Percentiles rank a stretch among this genome's conserved stretches.
Conservation (phyloP, 768 basidiomycete genomes). For the Amanita phalloides region DNA sequence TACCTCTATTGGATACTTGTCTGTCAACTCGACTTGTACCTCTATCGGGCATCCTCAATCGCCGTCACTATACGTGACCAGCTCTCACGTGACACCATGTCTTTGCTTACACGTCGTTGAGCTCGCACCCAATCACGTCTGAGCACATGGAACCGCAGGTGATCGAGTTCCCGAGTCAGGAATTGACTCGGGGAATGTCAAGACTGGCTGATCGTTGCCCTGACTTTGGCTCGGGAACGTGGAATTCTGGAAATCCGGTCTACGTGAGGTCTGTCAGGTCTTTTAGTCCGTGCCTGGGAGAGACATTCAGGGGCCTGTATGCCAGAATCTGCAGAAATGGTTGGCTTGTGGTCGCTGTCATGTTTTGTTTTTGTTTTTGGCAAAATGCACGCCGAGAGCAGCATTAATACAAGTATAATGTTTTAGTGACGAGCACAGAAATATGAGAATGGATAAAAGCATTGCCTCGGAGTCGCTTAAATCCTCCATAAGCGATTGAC, state of each 20-base stretch:
- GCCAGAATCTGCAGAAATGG: not conserved
- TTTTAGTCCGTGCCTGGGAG: not conserved
- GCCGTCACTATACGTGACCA: not conserved
- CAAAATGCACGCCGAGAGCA: not conserved
- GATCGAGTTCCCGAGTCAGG: conserved; percentile 6
- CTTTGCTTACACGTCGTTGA: not conserved
- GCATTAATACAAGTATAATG: conserved; percentile 2
- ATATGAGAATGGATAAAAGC: not conserved
- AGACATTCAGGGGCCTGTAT: too few relatives aligned
- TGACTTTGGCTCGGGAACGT: conserved; percentile 9
- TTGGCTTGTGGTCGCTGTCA: too few relatives aligned
- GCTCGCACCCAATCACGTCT: too few relatives aligned
- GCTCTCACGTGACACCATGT: not conserved
- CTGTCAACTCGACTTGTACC: not conserved
- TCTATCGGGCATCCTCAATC: not conserved
- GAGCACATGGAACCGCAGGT: not conserved
- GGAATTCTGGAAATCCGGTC: conserved; percentile 2
- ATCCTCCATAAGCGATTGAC: not conserved
- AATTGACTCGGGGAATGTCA: conserved; percentile 7
- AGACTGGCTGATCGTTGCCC: not conserved
- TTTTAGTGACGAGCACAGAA: not conserved
- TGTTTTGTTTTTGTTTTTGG: too few relatives aligned
- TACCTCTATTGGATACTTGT: too few relatives aligned
- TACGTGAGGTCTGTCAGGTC: not conserved
- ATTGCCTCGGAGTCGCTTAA: not conserved